Evolutionary conservation across 371 early-diverging fungal species (phyloP).

Genomic region (Lichtheimia ornata): DNA sequence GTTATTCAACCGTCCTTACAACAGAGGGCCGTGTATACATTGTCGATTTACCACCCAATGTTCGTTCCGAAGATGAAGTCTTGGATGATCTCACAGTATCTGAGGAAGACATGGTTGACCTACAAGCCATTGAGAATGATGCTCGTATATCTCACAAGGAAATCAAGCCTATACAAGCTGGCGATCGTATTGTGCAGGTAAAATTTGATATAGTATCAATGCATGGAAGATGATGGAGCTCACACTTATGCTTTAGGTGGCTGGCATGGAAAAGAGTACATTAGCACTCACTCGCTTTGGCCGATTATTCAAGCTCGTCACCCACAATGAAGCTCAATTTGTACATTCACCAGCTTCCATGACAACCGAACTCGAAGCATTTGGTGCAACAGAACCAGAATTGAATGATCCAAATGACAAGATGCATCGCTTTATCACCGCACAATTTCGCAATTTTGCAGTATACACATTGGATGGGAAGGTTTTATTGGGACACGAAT

Average conservation of each 20-base stretch:
- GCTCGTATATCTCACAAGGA: background rate
- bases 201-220: background rate
- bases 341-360: constrained; percentile 1
- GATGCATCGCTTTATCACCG: constrained; percentile 22
- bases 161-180: constrained; percentile 3
- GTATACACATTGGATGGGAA: constrained; percentile 22
- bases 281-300: constrained; percentile 21
- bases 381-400: constrained; percentile 13
- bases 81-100: constrained; percentile 1
- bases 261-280: constrained; percentile 19
- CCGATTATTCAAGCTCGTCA: constrained; percentile 13
- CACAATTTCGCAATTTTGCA: constrained; percentile 20
- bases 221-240: background rate
- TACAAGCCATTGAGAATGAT: background rate
- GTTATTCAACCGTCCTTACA: constrained; percentile 31
- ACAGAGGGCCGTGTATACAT: constrained; percentile 24
- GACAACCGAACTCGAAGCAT: constrained; percentile 13
- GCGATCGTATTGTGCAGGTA: constrained; percentile 18
- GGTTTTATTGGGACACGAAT: constrained; percentile 14
- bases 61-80: background rate
- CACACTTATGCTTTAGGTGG: background rate
- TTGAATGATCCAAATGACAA: constrained; percentile 1
- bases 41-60: constrained; percentile 21
- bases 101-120: too few species aligned
- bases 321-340: background rate